phyloP scores from a whole-genome alignment of 345 rosid genomes.

The Toxicodendron radicans region DNA sequence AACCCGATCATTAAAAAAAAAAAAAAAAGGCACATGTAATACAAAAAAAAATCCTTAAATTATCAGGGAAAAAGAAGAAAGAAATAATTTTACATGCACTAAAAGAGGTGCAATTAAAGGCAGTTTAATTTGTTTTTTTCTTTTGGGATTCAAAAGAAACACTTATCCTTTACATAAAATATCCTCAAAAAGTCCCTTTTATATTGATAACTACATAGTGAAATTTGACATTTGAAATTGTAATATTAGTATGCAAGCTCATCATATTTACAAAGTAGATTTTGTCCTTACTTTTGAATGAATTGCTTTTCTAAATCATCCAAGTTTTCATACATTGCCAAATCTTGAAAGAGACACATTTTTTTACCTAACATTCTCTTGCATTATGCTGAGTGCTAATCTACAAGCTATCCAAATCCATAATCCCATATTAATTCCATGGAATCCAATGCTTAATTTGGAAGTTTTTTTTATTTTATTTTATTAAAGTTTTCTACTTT shows the following conservation, averaged over 20 bases:
- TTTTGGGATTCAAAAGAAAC: too few relatives aligned
- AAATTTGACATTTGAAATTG: too few relatives aligned
- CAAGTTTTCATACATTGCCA: background rate
- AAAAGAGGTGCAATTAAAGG: too few relatives aligned
- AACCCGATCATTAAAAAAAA: too few relatives aligned
- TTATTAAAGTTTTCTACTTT: background rate
- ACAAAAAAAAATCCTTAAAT: too few relatives aligned
- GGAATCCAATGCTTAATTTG: conserved; percentile 19
- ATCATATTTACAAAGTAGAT: background rate
- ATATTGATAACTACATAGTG: too few relatives aligned
- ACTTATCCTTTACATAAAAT: too few relatives aligned
- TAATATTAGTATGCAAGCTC: too few relatives aligned
- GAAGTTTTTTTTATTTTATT: too few relatives aligned
- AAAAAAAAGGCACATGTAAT: background rate
- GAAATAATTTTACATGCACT: too few relatives aligned
- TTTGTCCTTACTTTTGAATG: background rate
- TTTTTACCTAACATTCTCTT: background rate
- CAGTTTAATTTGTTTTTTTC: too few relatives aligned
- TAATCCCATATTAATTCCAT: background rate
- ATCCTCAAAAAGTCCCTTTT: too few relatives aligned
- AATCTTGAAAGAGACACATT: background rate
- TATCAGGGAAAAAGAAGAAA: background rate
- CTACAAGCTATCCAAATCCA: background rate
- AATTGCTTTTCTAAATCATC: background rate
- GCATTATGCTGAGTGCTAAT: background rate